These are phyloP conservation scores for Colletotrichum truncatum DNA, from an alignment of 2,329 filamentous ascomycete genomes.

Conservation along the genomic window DNA sequence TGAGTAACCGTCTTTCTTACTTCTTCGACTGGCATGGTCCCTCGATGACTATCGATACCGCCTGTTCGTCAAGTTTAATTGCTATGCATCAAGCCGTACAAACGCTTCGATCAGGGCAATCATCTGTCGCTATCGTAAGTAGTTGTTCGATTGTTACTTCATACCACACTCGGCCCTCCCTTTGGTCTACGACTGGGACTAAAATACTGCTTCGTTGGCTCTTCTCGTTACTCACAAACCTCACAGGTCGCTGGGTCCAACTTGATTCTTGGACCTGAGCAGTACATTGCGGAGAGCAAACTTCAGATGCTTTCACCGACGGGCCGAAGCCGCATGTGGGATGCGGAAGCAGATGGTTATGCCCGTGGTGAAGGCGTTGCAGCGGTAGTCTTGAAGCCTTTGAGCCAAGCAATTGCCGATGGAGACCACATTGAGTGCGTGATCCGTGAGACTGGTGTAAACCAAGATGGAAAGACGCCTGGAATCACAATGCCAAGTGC, in stretches of 20 bases:
- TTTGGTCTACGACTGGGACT: too few relatives aligned
- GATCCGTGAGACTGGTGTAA: conserved; percentile 35
- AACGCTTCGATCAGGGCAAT: conserved; percentile 43
- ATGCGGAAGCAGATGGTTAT: conserved; percentile 58
- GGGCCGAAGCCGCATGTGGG: conserved; percentile 48
- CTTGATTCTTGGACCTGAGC: conserved; percentile 26
- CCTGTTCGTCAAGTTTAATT: conserved; percentile 53
- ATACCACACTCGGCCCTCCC: too few relatives aligned
- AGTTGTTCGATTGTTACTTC: too few relatives aligned
- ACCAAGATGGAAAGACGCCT: conserved; percentile 34
- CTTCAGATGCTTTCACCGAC: conserved; percentile 12
- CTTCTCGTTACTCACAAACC: too few relatives aligned
- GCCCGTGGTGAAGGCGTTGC: conserved; percentile 61
- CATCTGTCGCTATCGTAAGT: conserved; percentile 36
- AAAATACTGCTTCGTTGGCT: too few relatives aligned
- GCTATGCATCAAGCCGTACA: conserved; percentile 51
- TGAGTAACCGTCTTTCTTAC: conserved; percentile 50
- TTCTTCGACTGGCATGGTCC: conserved; percentile 50
- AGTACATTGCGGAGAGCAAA: conserved; percentile 29
- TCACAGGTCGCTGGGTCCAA: conserved; percentile 40
- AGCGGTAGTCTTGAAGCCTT: conserved; percentile 54
- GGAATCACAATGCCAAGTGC: conserved; percentile 47
- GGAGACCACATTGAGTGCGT: conserved; percentile 37
- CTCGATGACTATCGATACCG: conserved; percentile 53
- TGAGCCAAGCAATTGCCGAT: conserved; percentile 50